These are phyloP conservation scores for Tolypocladium nubicola DNA, from an alignment of 2,329 filamentous ascomycete genomes.

Conservation along the genomic window DNA sequence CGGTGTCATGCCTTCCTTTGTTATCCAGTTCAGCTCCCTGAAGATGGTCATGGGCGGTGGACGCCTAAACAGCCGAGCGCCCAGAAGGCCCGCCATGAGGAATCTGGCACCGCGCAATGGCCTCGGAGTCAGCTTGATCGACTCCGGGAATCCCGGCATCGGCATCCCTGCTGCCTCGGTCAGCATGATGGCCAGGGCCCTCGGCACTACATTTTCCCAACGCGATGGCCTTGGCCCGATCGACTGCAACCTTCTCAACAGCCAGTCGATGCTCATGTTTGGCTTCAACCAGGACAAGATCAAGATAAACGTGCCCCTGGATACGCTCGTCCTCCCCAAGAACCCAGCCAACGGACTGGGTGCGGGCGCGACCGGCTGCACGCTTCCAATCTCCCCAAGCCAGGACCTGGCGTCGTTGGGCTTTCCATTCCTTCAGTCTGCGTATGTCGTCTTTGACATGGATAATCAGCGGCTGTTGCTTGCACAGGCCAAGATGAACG, in stretches of 20 bases:
- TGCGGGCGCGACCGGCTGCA: not conserved
- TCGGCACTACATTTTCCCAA: not conserved
- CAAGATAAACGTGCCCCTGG: conserved; percentile 1
- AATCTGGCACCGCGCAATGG: not conserved
- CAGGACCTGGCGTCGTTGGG: not conserved
- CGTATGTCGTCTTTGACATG: conserved; percentile 2
- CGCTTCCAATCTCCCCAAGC: not conserved
- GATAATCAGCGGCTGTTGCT: not conserved
- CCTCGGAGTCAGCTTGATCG: not conserved
- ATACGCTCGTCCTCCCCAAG: not conserved
- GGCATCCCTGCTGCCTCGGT: not conserved
- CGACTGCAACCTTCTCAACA: not conserved
- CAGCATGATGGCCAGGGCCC: not conserved
- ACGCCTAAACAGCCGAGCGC: not conserved
- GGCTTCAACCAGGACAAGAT: conserved; percentile 2
- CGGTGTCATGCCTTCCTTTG: not conserved
- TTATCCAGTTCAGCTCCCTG: not conserved
- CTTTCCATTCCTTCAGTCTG: not conserved
- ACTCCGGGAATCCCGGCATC: not conserved
- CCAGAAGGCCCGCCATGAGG: not conserved
- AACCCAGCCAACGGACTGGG: too few relatives aligned
- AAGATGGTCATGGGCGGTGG: not conserved
- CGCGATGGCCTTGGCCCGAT: not conserved
- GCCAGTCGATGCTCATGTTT: not conserved
- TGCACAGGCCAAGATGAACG: conserved; percentile 1